These are phyloP conservation scores for Curvularia spicifera DNA, from an alignment of 2,329 filamentous ascomycete genomes.

Conservation along the genomic window DNA sequence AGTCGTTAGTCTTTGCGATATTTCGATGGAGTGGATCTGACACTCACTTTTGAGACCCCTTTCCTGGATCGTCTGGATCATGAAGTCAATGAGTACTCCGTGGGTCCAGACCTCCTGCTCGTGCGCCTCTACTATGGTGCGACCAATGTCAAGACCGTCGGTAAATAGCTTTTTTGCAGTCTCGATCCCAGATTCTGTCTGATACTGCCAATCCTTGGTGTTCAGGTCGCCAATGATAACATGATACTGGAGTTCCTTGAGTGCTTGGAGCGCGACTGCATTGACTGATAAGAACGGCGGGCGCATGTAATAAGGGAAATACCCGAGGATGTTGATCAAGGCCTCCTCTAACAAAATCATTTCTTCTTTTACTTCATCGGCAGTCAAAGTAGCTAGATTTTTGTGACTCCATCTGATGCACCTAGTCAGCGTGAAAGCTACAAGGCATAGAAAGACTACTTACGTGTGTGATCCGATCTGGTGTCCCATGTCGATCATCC, in stretches of 20 bases:
- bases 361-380: slow-evolving; percentile 49
- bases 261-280: slow-evolving; percentile 41
- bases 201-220: slow-evolving; percentile 63
- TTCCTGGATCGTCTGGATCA: slow-evolving; percentile 9
- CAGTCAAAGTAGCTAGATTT: slow-evolving; percentile 49
- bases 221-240: slow-evolving; percentile 65
- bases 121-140: slow-evolving; percentile 18
- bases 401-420: slow-evolving; percentile 52
- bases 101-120: slow-evolving; percentile 16
- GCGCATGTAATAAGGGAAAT: slow-evolving; percentile 58
- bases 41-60: slow-evolving; percentile 12
- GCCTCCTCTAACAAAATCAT: slow-evolving; percentile 59
- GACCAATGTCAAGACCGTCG: slow-evolving; percentile 9
- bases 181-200: slow-evolving; percentile 52
- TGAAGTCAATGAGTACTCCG: slow-evolving; percentile 16
- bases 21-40: not conserved
- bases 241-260: slow-evolving; percentile 58
- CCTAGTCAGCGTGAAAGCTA: slow-evolving; percentile 2
- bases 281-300: slow-evolving; percentile 48
- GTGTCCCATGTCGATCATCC: slow-evolving; percentile 5
- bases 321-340: slow-evolving; percentile 57
- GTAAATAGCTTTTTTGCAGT: slow-evolving; percentile 59
- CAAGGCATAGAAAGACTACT: not conserved
- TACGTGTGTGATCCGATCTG: slow-evolving; percentile 12
- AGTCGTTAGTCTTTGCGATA: slow-evolving; percentile 3